Evolutionary conservation across 2,329 filamentous ascomycete species (phyloP).

Genomic region (Cordyceps tenuipes): DNA sequence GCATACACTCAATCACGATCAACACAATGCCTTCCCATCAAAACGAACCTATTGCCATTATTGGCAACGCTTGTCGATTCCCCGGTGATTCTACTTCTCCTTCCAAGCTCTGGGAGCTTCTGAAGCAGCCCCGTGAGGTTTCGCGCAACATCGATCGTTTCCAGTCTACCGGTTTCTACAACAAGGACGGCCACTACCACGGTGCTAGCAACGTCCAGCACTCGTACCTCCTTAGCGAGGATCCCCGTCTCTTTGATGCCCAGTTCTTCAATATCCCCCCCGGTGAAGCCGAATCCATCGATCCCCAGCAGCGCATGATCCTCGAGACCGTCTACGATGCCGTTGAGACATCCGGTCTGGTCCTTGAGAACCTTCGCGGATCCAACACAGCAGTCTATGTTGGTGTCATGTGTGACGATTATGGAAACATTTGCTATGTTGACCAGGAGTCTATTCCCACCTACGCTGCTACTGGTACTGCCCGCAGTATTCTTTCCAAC

Average conservation of each 20-base stretch:
- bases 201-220: slow-evolving; percentile 24
- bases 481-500: slow-evolving; percentile 26
- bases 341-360: slow-evolving; percentile 20
- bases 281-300: slow-evolving; percentile 19
- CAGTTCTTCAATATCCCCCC: slow-evolving; percentile 15
- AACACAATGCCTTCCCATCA: slow-evolving; percentile 10
- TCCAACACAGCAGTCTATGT: slow-evolving; percentile 19
- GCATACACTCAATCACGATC: neutral
- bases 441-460: slow-evolving; percentile 13
- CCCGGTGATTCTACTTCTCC: slow-evolving; percentile 16
- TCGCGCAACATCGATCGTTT: slow-evolving; percentile 16
- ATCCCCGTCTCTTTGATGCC: slow-evolving; percentile 17
- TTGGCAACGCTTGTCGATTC: slow-evolving; percentile 18
- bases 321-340: slow-evolving; percentile 30
- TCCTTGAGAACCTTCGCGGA: slow-evolving; percentile 20
- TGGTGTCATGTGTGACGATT: slow-evolving; percentile 18
- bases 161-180: slow-evolving; percentile 16
- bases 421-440: slow-evolving; percentile 9
- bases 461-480: slow-evolving; percentile 21
- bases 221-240: slow-evolving; percentile 19
- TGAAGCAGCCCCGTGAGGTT: slow-evolving; percentile 15
- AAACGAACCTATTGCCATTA: slow-evolving; percentile 19
- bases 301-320: slow-evolving; percentile 25
- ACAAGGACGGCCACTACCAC: slow-evolving; percentile 18
- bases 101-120: slow-evolving; percentile 16